Base-by-base conservation (phyloP, 2,329 filamentous ascomycete species). In the Alternaria sp. region DNA sequence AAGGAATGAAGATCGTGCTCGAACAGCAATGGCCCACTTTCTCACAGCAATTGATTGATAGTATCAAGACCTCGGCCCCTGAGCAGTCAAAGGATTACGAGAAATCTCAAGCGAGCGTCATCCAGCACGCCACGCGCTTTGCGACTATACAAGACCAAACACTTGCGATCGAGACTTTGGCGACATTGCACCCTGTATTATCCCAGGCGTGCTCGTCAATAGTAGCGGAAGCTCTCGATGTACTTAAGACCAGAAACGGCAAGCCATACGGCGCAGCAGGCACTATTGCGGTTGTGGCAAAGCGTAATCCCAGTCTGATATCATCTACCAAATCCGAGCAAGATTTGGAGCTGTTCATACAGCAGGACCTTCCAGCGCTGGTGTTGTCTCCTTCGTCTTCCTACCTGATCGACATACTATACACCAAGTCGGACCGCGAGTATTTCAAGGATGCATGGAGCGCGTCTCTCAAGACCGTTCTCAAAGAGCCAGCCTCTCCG, bases 21-120 rank as follows among this genome's bases (percentile, higher is more conserved):
- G 74, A 80, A 14, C 75, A 81, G 3, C 81, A 88, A 62, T 95
- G 91, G 91, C 75, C 80, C 2, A 80, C 80, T 2, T 77, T 92
- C n/a, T 85, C 86, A 0, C 79, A 85, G 1, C 75, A 82, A 0
- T 78, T 97, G n/a, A 81, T 88, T 26, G 81, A 86, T 31, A 83
- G 85, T 36, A 87, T 97, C 56, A 88, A 88, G 53, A 85, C 86
- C 5, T 96, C 92, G 0, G 83, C 91, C 5, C 92, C 93, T 0
- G 92, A 94, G 71, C 88, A 94, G 55, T 93, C 92, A 0, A 89
- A 89, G 61, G 90, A 92, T 17, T 91, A 91, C 66, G 83, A 85
- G 26, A 82, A 83, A 40, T 96, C 92, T 0, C 92, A 97, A 72
- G 83, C 86, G 50, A 81, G 82, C 39, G 83, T 96, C 26, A 85